Evolutionary conservation across 257 asterid species (phyloP), one percentile per base, ranked within the genome.

Genomic region (Galeopsis tetrahit): DNA sequence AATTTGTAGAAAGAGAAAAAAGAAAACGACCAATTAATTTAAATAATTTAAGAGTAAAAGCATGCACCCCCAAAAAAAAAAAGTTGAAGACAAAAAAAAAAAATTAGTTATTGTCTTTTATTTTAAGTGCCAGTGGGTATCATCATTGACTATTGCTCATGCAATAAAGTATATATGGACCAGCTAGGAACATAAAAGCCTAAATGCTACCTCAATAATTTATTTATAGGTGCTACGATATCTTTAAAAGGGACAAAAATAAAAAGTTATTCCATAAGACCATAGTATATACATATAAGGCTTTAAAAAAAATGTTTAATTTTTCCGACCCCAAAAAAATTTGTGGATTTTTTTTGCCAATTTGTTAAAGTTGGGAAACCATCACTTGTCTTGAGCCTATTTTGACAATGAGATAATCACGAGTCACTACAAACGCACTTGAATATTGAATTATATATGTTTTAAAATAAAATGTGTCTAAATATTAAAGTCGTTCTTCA

Each of bases 61-160:
- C 17, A 49, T 56, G 66, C 66, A 6, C 72, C 72, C 28, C 0
- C 0, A 21, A 21, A 48, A 4, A 55, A 42, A 46, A 59, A 68
- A 61, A 36, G 39, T 38, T 21, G 10, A 43, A 32, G 34, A 66
- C 13, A 57, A 60, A 31, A 32, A 57, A 31, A 32, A 10, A 8
- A 9, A 73, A 49, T 36, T 13, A 21, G 33, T 34, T 8, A 5
- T 3, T 4, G 55, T 40, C 13, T 56, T 69, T 34, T 7, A 3
- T 59, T 57, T 2, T n/a, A 21, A 21, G 28, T 21, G 28, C 28
- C 28, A 61, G 71, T 74, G 68, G 78, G 59, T 3, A 55, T 74
- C 78, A 74, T 74, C 60, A 74, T 74, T 28, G 51, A 32, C 15
- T 52, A 11, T 51, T 68, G 33, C 38, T 44, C 61, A 56, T 74